Evolutionary conservation across 805 yeast genomes (phyloP).

Genomic region (Barnettozyma sucrosica): DNA sequence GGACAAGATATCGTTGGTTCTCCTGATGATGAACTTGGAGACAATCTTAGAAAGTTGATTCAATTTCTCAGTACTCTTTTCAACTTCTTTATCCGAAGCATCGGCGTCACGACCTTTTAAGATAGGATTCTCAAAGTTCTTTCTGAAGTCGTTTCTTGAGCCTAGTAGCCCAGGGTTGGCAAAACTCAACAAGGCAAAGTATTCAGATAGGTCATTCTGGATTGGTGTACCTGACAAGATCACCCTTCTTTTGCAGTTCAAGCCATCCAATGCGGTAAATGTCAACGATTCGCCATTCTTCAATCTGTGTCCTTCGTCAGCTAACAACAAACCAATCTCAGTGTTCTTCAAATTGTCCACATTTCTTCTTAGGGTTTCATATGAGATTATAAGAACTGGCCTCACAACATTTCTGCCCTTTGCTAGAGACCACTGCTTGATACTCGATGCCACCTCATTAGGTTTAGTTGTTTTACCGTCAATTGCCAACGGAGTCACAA

Average conservation of each 20-base stretch:
- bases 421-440: slow-evolving; percentile 83
- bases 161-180: slow-evolving; percentile 95
- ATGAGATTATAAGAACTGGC: slow-evolving; percentile 90
- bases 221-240: slow-evolving; percentile 95
- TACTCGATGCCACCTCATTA: slow-evolving; percentile 58
- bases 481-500: slow-evolving; percentile 78
- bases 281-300: slow-evolving; percentile 91
- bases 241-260: slow-evolving; percentile 82
- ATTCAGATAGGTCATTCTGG: slow-evolving; percentile 91
- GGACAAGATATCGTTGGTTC: slow-evolving; percentile 91
- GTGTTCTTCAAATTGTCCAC: slow-evolving; percentile 67
- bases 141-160: slow-evolving; percentile 74
- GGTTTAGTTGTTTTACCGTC: slow-evolving; percentile 85
- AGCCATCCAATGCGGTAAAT: slow-evolving; percentile 77
- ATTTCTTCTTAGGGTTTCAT: slow-evolving; percentile 87
- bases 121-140: slow-evolving; percentile 76
- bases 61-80: slow-evolving; percentile 62
- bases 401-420: slow-evolving; percentile 83
- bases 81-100: slow-evolving; percentile 75
- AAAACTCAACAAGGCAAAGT: slow-evolving; percentile 82
- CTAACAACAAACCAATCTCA: slow-evolving; percentile 80
- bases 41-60: slow-evolving; percentile 69
- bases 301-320: slow-evolving; percentile 80
- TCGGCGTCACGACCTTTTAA: slow-evolving; percentile 84
- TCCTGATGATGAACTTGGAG: slow-evolving; percentile 83